These are phyloP conservation scores for Melaleuca alternifolia DNA, from an alignment of 345 rosid species.

Conservation along the genomic window DNA sequence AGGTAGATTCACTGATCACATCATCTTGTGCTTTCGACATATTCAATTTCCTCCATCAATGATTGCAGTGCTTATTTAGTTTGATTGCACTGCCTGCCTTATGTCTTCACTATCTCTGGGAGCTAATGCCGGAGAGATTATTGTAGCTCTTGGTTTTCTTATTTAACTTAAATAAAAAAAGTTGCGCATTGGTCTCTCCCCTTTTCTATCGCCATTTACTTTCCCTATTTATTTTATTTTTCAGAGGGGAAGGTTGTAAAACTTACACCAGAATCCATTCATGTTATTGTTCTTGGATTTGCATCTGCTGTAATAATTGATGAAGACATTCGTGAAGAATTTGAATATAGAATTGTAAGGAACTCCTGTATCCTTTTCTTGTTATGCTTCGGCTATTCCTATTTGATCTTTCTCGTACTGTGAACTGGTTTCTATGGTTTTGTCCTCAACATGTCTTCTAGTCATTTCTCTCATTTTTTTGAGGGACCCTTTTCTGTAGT, in stretches of 20 bases:
- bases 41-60: not conserved
- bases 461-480: not conserved
- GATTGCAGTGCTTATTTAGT: not conserved
- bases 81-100: not conserved
- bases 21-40: not conserved
- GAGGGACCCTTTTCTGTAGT: not conserved
- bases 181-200: not conserved
- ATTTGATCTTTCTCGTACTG: not conserved
- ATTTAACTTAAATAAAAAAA: not conserved
- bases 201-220: not conserved
- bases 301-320: slow-evolving; percentile 60
- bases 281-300: slow-evolving; percentile 70
- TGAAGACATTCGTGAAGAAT: slow-evolving; percentile 61
- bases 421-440: not conserved
- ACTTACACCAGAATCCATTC: slow-evolving; percentile 58
- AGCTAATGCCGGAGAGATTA: not conserved
- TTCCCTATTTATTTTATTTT: not conserved
- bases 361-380: not conserved
- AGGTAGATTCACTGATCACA: slow-evolving; percentile 20
- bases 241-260: slow-evolving; percentile 77
- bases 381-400: not conserved
- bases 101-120: not conserved
- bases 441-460: not conserved
- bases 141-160: not conserved
- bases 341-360: slow-evolving; percentile 42